These are phyloP conservation scores for Colletotrichum filicis DNA, from an alignment of 2,329 filamentous ascomycete species.

Conservation along the genomic window DNA sequence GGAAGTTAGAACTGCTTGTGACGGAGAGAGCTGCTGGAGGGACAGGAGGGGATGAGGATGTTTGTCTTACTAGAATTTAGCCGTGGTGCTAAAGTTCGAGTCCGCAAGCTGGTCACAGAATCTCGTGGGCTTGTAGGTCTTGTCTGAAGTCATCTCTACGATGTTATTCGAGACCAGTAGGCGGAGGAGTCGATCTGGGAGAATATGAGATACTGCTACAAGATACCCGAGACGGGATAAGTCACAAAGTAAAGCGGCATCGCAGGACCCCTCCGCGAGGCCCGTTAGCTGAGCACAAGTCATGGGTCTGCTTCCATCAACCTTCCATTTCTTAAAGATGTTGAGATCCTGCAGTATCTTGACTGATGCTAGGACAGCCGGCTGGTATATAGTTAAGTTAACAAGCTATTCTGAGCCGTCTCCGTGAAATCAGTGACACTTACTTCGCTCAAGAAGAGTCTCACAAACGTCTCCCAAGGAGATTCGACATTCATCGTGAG, in stretches of 20 bases:
- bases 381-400: background rate
- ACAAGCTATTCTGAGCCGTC: too few species aligned
- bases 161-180: conserved; percentile 2
- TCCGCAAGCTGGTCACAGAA: background rate
- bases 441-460: conserved; percentile 3
- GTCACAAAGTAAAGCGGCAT: conserved; percentile 12
- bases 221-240: too few species aligned
- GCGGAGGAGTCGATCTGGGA: conserved; percentile 2
- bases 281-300: background rate
- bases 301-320: background rate
- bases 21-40: too few species aligned
- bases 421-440: background rate
- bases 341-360: background rate
- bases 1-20: too few species aligned
- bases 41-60: too few species aligned
- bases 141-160: background rate
- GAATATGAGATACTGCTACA: background rate
- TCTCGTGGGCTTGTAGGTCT: background rate
- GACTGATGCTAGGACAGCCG: background rate
- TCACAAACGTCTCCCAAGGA: conserved; percentile 14
- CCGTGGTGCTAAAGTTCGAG: background rate
- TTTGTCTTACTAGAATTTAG: background rate
- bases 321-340: background rate
- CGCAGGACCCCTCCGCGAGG: background rate
- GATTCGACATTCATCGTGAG: background rate